Evolutionary conservation across 2,329 filamentous ascomycete genomes (phyloP), one percentile per base, ranked within the genome.

Genomic region (Penicillium sp.): DNA sequence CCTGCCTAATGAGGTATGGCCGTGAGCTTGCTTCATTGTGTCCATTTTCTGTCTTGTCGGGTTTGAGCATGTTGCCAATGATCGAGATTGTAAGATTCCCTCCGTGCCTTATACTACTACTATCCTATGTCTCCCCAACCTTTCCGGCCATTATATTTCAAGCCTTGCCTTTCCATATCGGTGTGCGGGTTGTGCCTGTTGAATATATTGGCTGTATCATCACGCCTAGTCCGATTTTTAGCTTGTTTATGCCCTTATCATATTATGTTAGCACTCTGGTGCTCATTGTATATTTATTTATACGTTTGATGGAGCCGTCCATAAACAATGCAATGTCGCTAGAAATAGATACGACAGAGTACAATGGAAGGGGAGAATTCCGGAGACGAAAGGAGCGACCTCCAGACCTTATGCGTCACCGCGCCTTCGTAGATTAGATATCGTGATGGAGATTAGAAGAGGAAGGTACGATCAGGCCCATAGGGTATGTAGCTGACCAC

Each of bases 1-100:
- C 41, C 29, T 46, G 52, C 45, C 13, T 26, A 26, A 38, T 45
- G 45, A 11, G 29, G 21, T n/a, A 17, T 26, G 44, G 17, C 29
- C 49, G 23, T 46, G 46, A 51, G 21, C 30, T 46, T 31, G 31
- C 7, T n/a, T 49, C 9, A 23, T 26, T 26, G 21, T 35, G 30
- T 30, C 41, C 52, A 50, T 56, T 41, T 31, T n/a, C 52, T 55
- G n/a, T 50, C 21, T 26, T 19, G 30, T 47, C 17, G 15, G 44
- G 17, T 46, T 45, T 17, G 17, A 52, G 56, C 56, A 56, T 47
- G 54, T 29, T 26, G 11, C 21, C 5, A 41, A 41, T 19, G 45
- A 47, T 47, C 30, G 46, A 56, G 23, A 21, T 50, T 53, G 54
- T 57, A 61, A 52, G 59, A 61, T 61, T 57, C 59, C 54, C 53